Base-by-base conservation (phyloP, 2,329 filamentous ascomycete species). In the Didymella exigua region DNA sequence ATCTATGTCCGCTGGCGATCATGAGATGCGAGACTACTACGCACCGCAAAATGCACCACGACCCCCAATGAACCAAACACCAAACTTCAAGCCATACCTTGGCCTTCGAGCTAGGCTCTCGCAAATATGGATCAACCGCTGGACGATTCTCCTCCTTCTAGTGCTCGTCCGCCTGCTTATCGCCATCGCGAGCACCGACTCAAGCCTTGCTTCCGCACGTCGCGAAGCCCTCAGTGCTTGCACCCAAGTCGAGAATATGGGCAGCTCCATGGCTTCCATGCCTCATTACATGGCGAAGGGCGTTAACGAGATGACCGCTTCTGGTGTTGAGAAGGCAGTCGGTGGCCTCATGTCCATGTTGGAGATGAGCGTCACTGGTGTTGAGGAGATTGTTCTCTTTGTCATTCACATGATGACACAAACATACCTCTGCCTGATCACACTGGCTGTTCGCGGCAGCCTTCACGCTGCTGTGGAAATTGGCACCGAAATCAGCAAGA, bases 261-360 rank as follows among this genome's bases (percentile, higher is more conserved):
- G 93, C 60, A 97, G 92, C 73, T 85, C 91, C 57, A 93, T 99
- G 91, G 95, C 93, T 33, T 98, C 95, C 31, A 96, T 98, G 92
- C 95, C 95, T 53, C 89, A 97, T 76, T 98, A 96, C 77, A 87
- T 98, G 72, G 90, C 93, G 2, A 81, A 84, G 46, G 95, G 95
- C 49, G 88, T 97, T 72, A 99, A 99, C 77, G 85, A 91, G 55
- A 79, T 98, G 64, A 89, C 91, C 7, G 90, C 91, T 27, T 83
- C 83, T 42, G 88, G 90, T 51, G 88, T 98, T 63, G 90, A 93
- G 65, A 87, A 88, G 65, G 86, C 91, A 8, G 86, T 98, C 61
- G 83, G 86, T 59, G 93, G 86, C 43, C 83, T 98, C 73, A 90
- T 95, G 75, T 81, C 86, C 36, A 86, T 95, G 77, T 82, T 98